Percentiles rank a stretch among this genome's conserved stretches.
Conservation (phyloP, 2,329 filamentous ascomycete species). For the Periconia sp. region DNA sequence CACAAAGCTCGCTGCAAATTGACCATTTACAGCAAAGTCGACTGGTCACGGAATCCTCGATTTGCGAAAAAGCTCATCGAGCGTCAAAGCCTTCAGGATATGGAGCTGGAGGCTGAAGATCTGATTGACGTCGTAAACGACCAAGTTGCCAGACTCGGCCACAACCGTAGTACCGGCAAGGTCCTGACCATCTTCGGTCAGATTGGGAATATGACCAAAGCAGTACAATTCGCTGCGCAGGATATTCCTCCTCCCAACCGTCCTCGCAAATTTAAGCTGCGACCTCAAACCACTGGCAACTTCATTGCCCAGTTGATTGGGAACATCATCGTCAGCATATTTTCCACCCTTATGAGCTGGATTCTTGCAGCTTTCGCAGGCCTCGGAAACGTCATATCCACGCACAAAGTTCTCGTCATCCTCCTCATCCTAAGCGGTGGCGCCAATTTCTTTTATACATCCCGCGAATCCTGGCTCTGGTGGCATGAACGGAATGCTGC, state of each 20-base stretch:
- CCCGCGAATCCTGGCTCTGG: constrained; percentile 74
- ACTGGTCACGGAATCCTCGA: constrained; percentile 68
- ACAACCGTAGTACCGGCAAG: constrained; percentile 73
- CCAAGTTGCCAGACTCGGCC: constrained; percentile 73
- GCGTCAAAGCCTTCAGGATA: constrained; percentile 72
- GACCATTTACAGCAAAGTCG: constrained; percentile 82
- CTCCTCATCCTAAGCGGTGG: constrained; percentile 69
- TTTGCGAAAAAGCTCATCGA: constrained; percentile 55
- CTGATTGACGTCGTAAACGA: constrained; percentile 75
- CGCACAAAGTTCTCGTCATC: constrained; percentile 72
- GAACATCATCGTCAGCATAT: constrained; percentile 74
- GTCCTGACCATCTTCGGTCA: constrained; percentile 79
- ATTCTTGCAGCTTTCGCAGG: constrained; percentile 66
- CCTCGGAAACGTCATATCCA: constrained; percentile 67
- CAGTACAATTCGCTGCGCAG: constrained; percentile 49
- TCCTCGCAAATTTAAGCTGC: constrained; percentile 46
- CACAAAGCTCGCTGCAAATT: constrained; percentile 92
- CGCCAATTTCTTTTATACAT: constrained; percentile 74
- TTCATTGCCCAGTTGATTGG: constrained; percentile 72
- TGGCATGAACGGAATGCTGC: constrained; percentile 81
- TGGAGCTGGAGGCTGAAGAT: constrained; percentile 71
- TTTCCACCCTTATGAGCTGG: constrained; percentile 78
- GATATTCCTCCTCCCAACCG: constrained; percentile 42
- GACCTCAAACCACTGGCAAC: constrained; percentile 61
- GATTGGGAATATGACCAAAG: constrained; percentile 68